Evolutionary conservation across 2,329 filamentous ascomycete species (phyloP), one percentile per base, ranked within the genome.

Genomic region (Hymenoscyphus scutula): DNA sequence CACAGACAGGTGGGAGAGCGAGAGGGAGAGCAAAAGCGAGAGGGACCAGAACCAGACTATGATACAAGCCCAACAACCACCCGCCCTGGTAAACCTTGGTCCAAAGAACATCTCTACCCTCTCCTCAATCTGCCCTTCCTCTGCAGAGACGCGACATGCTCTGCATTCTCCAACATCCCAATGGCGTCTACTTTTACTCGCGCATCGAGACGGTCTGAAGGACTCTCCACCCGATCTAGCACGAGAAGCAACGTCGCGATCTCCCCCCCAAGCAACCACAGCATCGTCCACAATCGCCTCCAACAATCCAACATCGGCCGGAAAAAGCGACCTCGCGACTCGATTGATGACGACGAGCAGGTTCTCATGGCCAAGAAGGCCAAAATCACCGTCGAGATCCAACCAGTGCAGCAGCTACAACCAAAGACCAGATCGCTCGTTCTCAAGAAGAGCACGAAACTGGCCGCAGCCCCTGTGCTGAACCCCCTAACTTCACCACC

Each of bases 301-400:
- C 59, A 59, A 59, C 60, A 63, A 37, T 71, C 75, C 65, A 70
- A 71, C 63, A 64, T 72, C 61, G 76, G 75, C 68, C 78, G 78
- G 69, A 79, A 76, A 71, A 84, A 84, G 75, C 79, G 82, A 66
- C 75, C 74, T 56, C 77, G 82, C 68, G 80, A 83, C 58, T 65
- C 74, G 58, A 70, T 76, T 61, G 77, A 80, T 56, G 75, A 75
- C 70, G 79, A 83, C 61, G 75, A 77, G 69, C 79, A 81, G 65
- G 73, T 75, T 61, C 68, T 78, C 54, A 77, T 77, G 61, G 70
- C 76, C 60, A 86, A 86, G 75, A 81, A 77, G 73, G 74, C 79
- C 59, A 77, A 80, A 64, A 81, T 85, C 68, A 76, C 81, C 27
- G 81, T 84, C 67, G 82, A 85, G 69, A 82, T 85, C 56, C 73